A percentile compares a stretch with the other conserved stretches of the same genome.
These are phyloP conservation scores for Aureobasidium sp. DNA, from an alignment of 2,329 filamentous ascomycete genomes.

Conservation along the genomic window DNA sequence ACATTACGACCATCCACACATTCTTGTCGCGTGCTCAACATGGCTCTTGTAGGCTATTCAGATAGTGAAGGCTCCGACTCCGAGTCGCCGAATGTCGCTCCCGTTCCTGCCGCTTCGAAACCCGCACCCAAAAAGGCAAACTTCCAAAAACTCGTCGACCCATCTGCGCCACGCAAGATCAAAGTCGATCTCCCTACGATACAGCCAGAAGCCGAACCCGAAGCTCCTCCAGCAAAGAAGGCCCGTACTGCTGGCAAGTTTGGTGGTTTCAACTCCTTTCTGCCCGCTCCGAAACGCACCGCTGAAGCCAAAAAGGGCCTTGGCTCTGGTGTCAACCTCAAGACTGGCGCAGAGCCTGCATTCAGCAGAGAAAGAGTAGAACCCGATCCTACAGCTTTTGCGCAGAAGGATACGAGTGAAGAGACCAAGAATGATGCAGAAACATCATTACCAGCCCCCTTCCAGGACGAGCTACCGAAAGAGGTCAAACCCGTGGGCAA, in stretches of 20 bases:
- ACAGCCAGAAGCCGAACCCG: constrained; percentile 36
- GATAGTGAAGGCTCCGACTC: constrained; percentile 68
- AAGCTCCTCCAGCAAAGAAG: constrained; percentile 61
- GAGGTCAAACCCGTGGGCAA: constrained; percentile 67
- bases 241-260: constrained; percentile 58
- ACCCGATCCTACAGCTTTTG: background rate
- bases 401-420: background rate
- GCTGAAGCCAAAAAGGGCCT: constrained; percentile 25
- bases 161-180: constrained; percentile 75
- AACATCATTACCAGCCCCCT: constrained; percentile 36
- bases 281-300: constrained; percentile 70
- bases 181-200: constrained; percentile 64
- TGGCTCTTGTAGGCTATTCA: constrained; percentile 77
- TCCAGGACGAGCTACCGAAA: constrained; percentile 37
- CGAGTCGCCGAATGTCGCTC: constrained; percentile 20
- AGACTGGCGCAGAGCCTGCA: constrained; percentile 74
- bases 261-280: constrained; percentile 74
- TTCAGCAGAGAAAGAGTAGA: constrained; percentile 56
- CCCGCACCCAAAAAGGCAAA: constrained; percentile 43
- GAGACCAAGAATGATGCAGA: constrained; percentile 26
- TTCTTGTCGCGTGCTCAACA: constrained; percentile 28
- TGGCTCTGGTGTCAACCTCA: constrained; percentile 60
- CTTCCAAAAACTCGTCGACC: constrained; percentile 74
- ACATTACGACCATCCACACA: background rate
- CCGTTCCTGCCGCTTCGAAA: constrained; percentile 31